Evolutionary conservation across 2,329 filamentous ascomycete genomes (phyloP), one percentile per base, ranked within the genome.

Genomic region (Venturia effusa): DNA sequence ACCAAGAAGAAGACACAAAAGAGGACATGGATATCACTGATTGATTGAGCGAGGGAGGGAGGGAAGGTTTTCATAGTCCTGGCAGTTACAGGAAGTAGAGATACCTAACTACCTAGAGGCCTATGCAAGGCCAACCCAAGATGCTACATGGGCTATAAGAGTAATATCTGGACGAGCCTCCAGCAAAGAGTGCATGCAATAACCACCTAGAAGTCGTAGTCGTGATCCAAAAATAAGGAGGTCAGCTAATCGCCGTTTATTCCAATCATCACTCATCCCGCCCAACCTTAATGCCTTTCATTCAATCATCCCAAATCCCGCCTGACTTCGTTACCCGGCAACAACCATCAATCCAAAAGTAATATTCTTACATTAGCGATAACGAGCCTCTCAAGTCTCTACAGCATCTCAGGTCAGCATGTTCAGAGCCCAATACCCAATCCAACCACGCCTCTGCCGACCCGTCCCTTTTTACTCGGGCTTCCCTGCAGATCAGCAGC

Each of bases 391-490:
- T 15, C 45, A 51, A 22, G 19, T 13, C 27, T 51, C 22, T 27
- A 24, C 45, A 51, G 22, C 22, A 24, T 22, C 8, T 51, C 22
- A 24, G 22, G 27, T 8, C 22, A 8, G 8, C 15, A 57, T 10
- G 4, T 1, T 34, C 13, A 57, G 10, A 63, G 74, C 59, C 80
- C 80, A 72, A 85, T 85, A 61, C 84, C 83, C 61, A 86, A 73
- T 64, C 83, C 84, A 71, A 85, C 77, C 63, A 75, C 75, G 39
- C 78, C 77, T 24, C 27, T 54, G 67, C 75, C 75, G 64, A 76
- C 70, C 67, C 80, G 79, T 34, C 78, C 73, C 69, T 81, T 81
- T 74, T 86, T 87, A 17, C 74, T 70, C 32, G 75, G 69, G 34
- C 73, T 67, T 41, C 70, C 70, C 30, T 70, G 69, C 10, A 73